Base-by-base conservation (phyloP, 2,329 filamentous ascomycete genomes). In the Hysterium pulicare region DNA sequence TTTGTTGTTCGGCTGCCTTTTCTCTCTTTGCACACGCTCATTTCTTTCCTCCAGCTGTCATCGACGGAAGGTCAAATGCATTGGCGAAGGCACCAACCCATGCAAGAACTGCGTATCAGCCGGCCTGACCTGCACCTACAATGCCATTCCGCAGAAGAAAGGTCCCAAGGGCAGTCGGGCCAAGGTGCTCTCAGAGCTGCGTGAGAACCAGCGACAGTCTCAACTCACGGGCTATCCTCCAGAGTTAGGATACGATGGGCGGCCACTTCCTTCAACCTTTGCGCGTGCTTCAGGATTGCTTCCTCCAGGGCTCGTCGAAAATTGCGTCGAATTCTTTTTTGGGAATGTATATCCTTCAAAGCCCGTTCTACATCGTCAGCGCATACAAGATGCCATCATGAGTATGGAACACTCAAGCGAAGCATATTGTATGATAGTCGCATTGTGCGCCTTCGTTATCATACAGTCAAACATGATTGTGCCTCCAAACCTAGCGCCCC, bases 131-230 rank as follows among this genome's bases (percentile, higher is more conserved):
- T 83, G 80, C 67, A 83, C 79, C 50, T 79, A 81, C 59, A 81
- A 83, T 54, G 78, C 81, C 54, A 75, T 83, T 33, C 80, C 80
- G 11, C 77, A 80, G 61, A 82, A 82, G 62, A 77, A 82, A 51
- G 80, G 80, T 2, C 80, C 80, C 10, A 84, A 83, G 55, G 76
- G 77, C 21, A 79, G 77, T 38, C 74, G 78, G 46, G 80, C 80
- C 24, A 78, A 81, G 50, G 78, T 84, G 31, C 79, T 84, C 44
- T 80, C 79, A 47, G 78, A 82, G 63, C 67, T 84, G 17, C 71
- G 80, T 40, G 77, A 71, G 69, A 79, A 60, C 47, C 65, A 67
- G 61, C 70, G 61, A 52, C 66, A 70, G 45, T 65, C 68, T 45
- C 67, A 73, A 54, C 61, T 74, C 40, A 56, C 71, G 48, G 71